phyloP scores from a whole-genome alignment of 2,329 filamentous ascomycete species.

The Diaporthe destruens region DNA sequence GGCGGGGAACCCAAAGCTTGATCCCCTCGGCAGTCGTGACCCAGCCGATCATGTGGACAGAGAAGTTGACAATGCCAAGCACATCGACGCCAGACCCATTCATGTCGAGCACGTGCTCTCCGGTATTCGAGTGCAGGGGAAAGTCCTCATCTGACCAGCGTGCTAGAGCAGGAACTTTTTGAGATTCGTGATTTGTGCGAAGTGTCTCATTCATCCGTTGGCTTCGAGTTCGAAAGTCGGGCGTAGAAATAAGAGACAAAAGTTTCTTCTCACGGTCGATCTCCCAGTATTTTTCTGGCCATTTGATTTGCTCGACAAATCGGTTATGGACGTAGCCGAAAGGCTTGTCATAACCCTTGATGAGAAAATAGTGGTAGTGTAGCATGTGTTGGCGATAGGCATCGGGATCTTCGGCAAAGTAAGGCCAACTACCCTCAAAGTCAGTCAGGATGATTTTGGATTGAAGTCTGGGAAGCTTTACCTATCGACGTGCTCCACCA shows the following conservation, averaged over 20 bases:
- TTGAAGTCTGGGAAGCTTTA: not conserved
- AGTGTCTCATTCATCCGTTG: not conserved
- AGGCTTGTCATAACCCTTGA: not conserved
- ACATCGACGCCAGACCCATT: not conserved
- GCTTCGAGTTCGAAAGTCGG: not conserved
- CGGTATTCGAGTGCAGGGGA: not conserved
- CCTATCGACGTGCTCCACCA: not conserved
- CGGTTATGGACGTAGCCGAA: not conserved
- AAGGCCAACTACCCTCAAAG: not conserved
- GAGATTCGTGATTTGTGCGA: not conserved
- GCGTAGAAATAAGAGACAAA: not conserved
- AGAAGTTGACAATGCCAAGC: conserved; percentile 6
- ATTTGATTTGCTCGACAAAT: not conserved
- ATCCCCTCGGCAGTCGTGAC: not conserved
- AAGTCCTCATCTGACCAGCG: not conserved
- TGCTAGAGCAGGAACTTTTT: not conserved
- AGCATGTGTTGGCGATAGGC: not conserved
- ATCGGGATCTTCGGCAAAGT: not conserved
- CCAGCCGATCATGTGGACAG: conserved; percentile 1
- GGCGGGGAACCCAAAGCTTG: conserved; percentile 5
- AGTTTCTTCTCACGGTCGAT: not conserved
- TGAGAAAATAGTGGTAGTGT: not conserved
- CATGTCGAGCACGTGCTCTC: conserved; percentile 2
- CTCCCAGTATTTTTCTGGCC: not conserved
- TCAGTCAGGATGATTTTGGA: not conserved